Conservation (phyloP, 2,329 filamentous ascomycete genomes). For the Lachnellula occidentalis region DNA sequence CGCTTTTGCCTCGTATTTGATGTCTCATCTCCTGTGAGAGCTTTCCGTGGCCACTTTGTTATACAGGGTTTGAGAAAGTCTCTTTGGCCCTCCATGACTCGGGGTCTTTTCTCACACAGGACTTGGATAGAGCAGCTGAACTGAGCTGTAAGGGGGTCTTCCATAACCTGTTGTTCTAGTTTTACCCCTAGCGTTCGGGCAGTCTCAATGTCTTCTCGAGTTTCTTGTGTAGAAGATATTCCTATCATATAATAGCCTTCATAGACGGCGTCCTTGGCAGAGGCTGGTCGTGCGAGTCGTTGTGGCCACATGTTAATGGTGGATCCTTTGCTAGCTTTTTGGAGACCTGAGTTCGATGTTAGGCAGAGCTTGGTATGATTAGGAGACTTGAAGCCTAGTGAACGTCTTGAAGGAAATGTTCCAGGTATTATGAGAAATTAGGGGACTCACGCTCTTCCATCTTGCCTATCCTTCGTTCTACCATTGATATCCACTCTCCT, state of each 20-base stretch:
- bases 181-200: not conserved
- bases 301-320: conserved; percentile 13
- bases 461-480: conserved; percentile 7
- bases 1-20: not conserved
- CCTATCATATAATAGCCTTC: conserved; percentile 16
- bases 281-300: conserved; percentile 6
- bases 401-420: not conserved
- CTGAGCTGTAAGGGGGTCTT: not conserved
- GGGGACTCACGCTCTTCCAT: conserved; percentile 15
- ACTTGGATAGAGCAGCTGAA: not conserved
- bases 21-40: not conserved
- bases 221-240: not conserved
- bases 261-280: conserved; percentile 8
- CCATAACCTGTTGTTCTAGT: not conserved
- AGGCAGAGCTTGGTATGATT: not conserved
- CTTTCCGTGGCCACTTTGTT: not conserved
- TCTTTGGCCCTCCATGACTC: no score
- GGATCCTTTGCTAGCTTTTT: not conserved
- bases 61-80: not conserved
- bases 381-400: not conserved
- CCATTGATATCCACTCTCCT: conserved; percentile 14
- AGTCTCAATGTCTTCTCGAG: not conserved
- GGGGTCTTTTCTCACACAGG: not conserved
- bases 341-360: not conserved
- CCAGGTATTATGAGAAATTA: not conserved